Percentiles rank a stretch among this genome's conserved stretches.
Conservation (phyloP, 2,329 filamentous ascomycete genomes). For the Trichoderma pleuroti region DNA sequence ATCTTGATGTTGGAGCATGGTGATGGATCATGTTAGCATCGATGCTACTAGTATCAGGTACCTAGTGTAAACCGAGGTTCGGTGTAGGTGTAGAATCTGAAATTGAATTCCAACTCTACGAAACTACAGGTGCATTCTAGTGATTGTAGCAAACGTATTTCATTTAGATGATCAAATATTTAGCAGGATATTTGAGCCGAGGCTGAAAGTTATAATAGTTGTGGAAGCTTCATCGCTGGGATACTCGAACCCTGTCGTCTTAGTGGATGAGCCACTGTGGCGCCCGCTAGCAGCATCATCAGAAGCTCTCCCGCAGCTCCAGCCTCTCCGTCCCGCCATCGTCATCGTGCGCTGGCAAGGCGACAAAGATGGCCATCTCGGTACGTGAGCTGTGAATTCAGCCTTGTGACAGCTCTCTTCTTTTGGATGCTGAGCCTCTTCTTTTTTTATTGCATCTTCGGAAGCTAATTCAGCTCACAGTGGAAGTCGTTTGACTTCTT, state of each 20-base stretch:
- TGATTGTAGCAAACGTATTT: neutral
- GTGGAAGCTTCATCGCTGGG: neutral
- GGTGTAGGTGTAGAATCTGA: neutral
- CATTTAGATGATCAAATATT: too few relatives aligned
- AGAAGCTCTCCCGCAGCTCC: conserved; percentile 7
- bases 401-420: neutral
- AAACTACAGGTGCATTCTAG: neutral
- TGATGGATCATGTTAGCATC: neutral
- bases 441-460: neutral
- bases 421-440: neutral
- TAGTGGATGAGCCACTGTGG: conserved; percentile 25
- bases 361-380: conserved; percentile 36
- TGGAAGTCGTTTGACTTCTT: conserved; percentile 99
- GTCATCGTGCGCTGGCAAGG: conserved; percentile 32
- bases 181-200: neutral
- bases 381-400: conserved; percentile 23
- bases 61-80: neutral
- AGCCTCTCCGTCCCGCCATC: conserved; percentile 27
- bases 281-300: neutral
- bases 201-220: too few relatives aligned
- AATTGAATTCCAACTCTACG: neutral
- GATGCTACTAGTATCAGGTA: neutral
- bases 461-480: conserved; percentile 44
- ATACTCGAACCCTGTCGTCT: neutral
- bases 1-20: neutral